phyloP scores from a whole-genome alignment of 2,329 filamentous ascomycete species.

The Aspergillus hortae region DNA sequence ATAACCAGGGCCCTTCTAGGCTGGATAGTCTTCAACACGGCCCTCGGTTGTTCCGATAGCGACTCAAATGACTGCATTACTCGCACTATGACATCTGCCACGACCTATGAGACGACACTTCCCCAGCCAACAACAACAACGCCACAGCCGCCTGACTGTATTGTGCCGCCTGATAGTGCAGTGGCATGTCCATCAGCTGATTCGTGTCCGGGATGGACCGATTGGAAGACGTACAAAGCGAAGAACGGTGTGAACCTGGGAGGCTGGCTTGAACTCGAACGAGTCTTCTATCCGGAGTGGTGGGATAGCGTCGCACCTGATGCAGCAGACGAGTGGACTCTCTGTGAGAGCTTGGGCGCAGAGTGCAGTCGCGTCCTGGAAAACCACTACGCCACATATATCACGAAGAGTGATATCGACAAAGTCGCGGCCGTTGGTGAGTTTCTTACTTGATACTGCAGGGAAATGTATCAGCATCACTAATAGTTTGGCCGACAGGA shows the following conservation, averaged over 20 bases:
- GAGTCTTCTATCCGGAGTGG: conserved; percentile 20
- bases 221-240: conserved; percentile 6
- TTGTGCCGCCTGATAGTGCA: neutral
- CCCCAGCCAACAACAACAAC: neutral
- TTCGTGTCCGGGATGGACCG: neutral
- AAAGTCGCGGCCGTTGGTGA: neutral
- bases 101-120: neutral
- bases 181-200: neutral
- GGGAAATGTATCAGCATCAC: neutral
- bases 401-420: conserved; percentile 9
- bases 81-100: neutral
- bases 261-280: conserved; percentile 22
- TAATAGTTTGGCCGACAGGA: neutral
- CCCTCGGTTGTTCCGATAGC: neutral
- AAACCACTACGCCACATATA: conserved; percentile 11
- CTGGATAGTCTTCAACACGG: neutral
- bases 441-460: neutral
- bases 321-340: conserved; percentile 21
- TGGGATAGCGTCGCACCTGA: conserved; percentile 16
- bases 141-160: neutral
- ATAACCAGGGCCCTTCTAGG: conserved; percentile 10
- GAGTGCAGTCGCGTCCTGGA: conserved; percentile 8
- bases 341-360: conserved; percentile 7
- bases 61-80: neutral
- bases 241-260: conserved; percentile 14